Evolutionary conservation across 108 stramenopile genomes (phyloP).

Genomic region (Mediolabrus comicus): DNA sequence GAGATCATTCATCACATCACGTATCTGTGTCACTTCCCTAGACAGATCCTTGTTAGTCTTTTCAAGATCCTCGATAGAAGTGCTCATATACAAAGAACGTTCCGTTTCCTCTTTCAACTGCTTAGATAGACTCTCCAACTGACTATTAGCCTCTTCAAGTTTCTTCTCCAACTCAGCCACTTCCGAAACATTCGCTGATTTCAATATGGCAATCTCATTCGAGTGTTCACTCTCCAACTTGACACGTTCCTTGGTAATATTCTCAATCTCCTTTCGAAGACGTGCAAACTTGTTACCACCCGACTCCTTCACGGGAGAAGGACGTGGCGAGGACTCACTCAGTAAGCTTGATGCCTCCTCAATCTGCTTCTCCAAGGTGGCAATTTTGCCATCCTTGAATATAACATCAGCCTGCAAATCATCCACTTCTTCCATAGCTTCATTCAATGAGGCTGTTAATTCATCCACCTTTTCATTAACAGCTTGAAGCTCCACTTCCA

Average conservation of each 20-base stretch:
- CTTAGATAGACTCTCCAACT: slow-evolving; percentile 28
- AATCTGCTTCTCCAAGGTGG: slow-evolving; percentile 35
- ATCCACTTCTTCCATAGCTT: slow-evolving; percentile 46
- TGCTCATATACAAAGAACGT: slow-evolving; percentile 4
- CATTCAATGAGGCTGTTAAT: slow-evolving; percentile 42
- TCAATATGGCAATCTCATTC: background rate
- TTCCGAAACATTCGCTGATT: slow-evolving; percentile 42
- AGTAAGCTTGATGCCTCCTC: slow-evolving; percentile 24
- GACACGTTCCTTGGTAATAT: slow-evolving; percentile 36
- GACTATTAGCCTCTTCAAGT: slow-evolving; percentile 45
- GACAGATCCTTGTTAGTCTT: slow-evolving; percentile 23
- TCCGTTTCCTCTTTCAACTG: slow-evolving; percentile 22
- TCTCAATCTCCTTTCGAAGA: slow-evolving; percentile 43
- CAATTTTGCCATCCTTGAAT: slow-evolving; percentile 31
- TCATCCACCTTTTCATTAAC: slow-evolving; percentile 51
- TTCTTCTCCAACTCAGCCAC: slow-evolving; percentile 46
- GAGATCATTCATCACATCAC: slow-evolving; percentile 20
- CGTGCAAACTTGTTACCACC: slow-evolving; percentile 21
- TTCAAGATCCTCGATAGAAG: slow-evolving; percentile 39
- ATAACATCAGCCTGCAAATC: slow-evolving; percentile 41
- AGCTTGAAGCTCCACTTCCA: slow-evolving; percentile 26
- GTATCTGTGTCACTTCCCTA: slow-evolving; percentile 18
- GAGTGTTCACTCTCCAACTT: slow-evolving; percentile 29
- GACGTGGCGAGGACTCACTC: background rate
- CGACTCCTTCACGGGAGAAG: slow-evolving; percentile 5